Evolutionary conservation across 2,329 filamentous ascomycete genomes (phyloP), one percentile per base, ranked within the genome.

Genomic region (Aspergillus awamori): DNA sequence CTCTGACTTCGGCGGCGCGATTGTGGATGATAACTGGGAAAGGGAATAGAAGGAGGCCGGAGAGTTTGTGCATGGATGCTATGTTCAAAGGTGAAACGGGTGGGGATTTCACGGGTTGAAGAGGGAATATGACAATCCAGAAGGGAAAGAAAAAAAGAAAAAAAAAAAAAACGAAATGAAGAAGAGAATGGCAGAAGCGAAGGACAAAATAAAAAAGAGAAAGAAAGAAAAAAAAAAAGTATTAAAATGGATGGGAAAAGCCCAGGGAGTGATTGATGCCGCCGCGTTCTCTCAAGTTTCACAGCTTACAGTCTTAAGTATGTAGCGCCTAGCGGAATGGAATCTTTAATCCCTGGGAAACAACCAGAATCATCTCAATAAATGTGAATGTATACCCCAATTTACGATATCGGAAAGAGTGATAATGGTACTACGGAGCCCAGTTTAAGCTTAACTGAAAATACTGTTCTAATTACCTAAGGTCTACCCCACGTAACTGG

Each of bases 141-240:
- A 62, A 22, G n/a, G 22, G 22, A 11, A 20, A 39, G 24, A 45
- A 20, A 30, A 59, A 15, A 38, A 24, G 17, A 6, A 38, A 13
- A 38, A 3, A 38, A 13, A 38, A 13, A 15, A 38, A 38, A 38
- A 38, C 11, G 17, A 17, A 60, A 57, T 60, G 13, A 53, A 41
- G 38, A 57, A 60, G 59, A 57, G 36, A 55, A 53, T 52, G 58
- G 60, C 58, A 58, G 36, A 36, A 58, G 49, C 59, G 55, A 63
- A 48, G 52, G 56, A 61, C 61, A 41, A 28, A 51, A 33, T 17
- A 20, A 24, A 22, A 22, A 11, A 39, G 6, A 53, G 13, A n/a
- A 13, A 10, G 5, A n/a, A 28, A 51, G 63, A 36, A 53, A 48
- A 8, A 33, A 58, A 8, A 26, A 49, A 48, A 36, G 38, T 47